Evolutionary conservation across 176 grass and related monocot species (phyloP), one percentile per base, ranked within the genome.

Genomic region (Typha latifolia): DNA sequence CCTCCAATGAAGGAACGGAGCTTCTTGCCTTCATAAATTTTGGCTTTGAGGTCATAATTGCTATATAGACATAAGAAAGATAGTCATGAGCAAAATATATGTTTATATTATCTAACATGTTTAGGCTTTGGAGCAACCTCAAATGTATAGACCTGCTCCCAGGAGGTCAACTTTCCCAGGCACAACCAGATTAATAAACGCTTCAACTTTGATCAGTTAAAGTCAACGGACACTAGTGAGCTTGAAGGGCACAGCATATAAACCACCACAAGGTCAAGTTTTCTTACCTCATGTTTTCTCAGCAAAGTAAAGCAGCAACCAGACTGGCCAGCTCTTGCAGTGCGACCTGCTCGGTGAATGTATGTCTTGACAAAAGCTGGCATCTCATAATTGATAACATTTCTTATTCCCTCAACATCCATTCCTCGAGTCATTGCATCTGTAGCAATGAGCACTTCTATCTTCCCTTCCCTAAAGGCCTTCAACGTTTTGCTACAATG

Each of bases 381-480:
- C 82, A 96, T 89, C 69, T 96, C 85, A 80, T 91, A 91, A 82
- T 89, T 89, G 67, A 96, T 89, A 29, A 91, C 88, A 77, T 91
- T 89, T 89, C 63, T 96, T 73, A 91, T 81, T 50, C 82, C 87
- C 79, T 91, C 85, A n/a, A 91, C 87, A 75, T 91, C 88, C 84
- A 96, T 96, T 82, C 92, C 92, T 67, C 92, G 80, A 62, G 92
- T 90, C 92, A 96, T 96, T 70, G 85, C 90, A 84, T 96, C 88
- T 16, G 92, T 91, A 56, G 88, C 88, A 31, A 96, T 86, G 32
- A 96, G 80, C 64, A 96, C 92, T 77, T 96, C 77, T 15, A 86
- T 78, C 61, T 76, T 62, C 31, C 93, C 93, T 88, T 92, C 83
- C 79, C 84, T 97, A 79, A 97, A 91, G 11, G 80, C 74, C 62